Percentiles rank a stretch among this genome's conserved stretches.
Conservation (phyloP, 306 rosid genomes). For the Hippophae tibetana region DNA sequence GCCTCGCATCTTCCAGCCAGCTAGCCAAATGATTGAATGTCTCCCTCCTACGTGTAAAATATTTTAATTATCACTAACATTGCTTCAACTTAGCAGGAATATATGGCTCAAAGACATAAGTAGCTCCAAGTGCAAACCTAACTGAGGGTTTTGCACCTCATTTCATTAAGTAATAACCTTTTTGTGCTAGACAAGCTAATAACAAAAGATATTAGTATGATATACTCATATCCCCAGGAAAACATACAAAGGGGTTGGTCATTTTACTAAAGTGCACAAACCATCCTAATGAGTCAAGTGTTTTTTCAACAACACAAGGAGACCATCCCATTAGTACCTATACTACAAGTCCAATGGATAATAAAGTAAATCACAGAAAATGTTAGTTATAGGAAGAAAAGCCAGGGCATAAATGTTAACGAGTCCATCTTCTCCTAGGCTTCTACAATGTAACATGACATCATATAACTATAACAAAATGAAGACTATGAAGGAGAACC, state of each 20-base stretch:
- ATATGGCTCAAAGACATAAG: not conserved
- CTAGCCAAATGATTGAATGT: slow-evolving; percentile 97
- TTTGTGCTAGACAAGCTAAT: not conserved
- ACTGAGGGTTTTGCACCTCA: not conserved
- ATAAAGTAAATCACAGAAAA: no score
- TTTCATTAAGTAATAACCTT: no score
- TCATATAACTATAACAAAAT: no score
- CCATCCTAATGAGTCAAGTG: not conserved
- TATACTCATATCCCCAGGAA: not conserved
- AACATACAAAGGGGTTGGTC: not conserved
- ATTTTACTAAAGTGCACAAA: not conserved
- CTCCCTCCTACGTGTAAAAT: slow-evolving; percentile 63
- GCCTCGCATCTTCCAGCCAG: slow-evolving; percentile 99
- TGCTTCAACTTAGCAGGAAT: not conserved
- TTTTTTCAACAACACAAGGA: no score
- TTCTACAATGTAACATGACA: no score
- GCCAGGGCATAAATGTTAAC: no score
- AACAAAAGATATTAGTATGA: not conserved
- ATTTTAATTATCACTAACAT: slow-evolving; percentile 10
- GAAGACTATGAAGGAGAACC: no score
- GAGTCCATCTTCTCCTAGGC: no score
- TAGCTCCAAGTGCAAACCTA: not conserved
- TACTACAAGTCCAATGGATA: no score
- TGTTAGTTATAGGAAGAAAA: no score
- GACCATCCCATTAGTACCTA: no score